phyloP scores from a whole-genome alignment of 1,284 basidiomycete species.

The Austroboletus novae-zelandiae region DNA sequence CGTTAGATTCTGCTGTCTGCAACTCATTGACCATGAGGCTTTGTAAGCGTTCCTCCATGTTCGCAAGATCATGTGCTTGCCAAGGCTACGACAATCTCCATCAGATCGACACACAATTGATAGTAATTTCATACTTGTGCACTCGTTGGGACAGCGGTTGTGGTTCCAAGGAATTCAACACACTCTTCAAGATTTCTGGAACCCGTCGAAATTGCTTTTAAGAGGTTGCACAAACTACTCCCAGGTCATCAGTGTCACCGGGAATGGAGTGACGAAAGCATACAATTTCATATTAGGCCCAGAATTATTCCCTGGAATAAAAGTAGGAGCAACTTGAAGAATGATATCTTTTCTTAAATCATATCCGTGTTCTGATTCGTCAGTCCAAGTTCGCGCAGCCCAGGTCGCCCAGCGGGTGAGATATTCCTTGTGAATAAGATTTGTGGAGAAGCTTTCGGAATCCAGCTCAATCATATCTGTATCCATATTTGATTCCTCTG shows the following conservation, averaged over 20 bases:
- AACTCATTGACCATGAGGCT: constrained; percentile 31
- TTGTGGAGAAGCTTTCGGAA: constrained; percentile 12
- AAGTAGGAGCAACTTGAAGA: constrained; percentile 43
- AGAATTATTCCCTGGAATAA: constrained; percentile 39
- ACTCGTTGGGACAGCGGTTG: constrained; percentile 6
- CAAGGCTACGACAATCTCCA: constrained; percentile 39
- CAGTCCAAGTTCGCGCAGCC: constrained; percentile 44
- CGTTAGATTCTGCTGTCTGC: constrained; percentile 1
- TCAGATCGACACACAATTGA: not conserved
- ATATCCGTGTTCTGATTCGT: constrained; percentile 28
- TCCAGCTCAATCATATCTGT: constrained; percentile 12
- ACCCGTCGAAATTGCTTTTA: constrained; percentile 19
- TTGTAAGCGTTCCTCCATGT: constrained; percentile 56
- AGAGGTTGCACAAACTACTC: constrained; percentile 21
- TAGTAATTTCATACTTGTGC: constrained; percentile 17
- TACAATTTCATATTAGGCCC: constrained; percentile 39
- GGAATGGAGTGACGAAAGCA: constrained; percentile 6
- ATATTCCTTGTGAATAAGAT: constrained; percentile 52
- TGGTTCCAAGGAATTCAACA: constrained; percentile 15
- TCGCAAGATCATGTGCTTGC: constrained; percentile 43
- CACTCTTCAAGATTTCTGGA: constrained; percentile 18
- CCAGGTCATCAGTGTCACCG: constrained; percentile 8
- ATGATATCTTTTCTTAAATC: constrained; percentile 47
- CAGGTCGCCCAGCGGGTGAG: constrained; percentile 68
- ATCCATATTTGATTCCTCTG: constrained; percentile 1